These are phyloP conservation scores for Croton setiger DNA, from an alignment of 441 rosid genomes.

Conservation along the genomic window DNA sequence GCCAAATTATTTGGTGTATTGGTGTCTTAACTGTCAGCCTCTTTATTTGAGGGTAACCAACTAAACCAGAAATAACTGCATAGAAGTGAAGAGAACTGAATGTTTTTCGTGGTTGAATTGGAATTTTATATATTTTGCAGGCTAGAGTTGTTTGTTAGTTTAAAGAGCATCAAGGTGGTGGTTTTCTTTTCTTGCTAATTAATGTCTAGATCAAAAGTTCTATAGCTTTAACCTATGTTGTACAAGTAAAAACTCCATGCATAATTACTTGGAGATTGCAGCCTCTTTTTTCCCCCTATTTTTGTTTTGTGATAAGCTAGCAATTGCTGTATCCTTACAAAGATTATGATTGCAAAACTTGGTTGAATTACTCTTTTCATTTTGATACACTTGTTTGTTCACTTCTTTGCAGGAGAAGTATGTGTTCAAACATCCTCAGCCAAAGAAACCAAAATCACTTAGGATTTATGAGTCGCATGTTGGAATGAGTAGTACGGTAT, in stretches of 20 bases:
- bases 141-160: not conserved
- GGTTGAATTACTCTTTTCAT: not conserved
- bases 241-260: not conserved
- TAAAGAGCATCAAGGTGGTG: not conserved
- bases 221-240: not conserved
- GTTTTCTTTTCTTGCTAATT: not conserved
- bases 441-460: constrained; percentile 81
- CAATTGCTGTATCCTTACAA: constrained; percentile 8
- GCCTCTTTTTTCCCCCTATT: not conserved
- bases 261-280: not conserved
- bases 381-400: constrained; percentile 8
- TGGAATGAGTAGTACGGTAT: constrained; percentile 97
- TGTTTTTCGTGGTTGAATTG: not conserved
- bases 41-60: not conserved
- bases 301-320: not conserved
- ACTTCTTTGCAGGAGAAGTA: constrained; percentile 67
- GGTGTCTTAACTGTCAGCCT: not conserved
- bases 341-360: not conserved
- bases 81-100: not conserved
- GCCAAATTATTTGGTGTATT: not conserved
- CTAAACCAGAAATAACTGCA: not conserved
- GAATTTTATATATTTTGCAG: not conserved
- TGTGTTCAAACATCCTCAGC: constrained; percentile 78
- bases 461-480: constrained; percentile 97
- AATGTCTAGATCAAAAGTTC: not conserved